Conservation (phyloP, 2,329 filamentous ascomycete species). For the Fusarium abutilonis region DNA sequence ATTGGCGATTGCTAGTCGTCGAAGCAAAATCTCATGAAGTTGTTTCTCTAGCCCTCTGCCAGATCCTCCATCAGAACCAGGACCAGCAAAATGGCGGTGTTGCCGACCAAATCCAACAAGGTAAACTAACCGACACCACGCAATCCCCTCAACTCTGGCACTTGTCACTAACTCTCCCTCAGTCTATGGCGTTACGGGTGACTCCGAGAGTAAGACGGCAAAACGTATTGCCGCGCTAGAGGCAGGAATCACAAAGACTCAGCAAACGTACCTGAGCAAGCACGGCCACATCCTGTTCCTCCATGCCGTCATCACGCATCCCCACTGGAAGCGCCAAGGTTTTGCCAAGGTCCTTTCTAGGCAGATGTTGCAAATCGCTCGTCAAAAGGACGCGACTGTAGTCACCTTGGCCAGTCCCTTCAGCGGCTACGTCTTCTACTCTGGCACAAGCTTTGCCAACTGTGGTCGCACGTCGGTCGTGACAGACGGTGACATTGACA, state of each 20-base stretch:
- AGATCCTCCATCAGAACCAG: conserved; percentile 23
- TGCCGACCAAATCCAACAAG: conserved; percentile 23
- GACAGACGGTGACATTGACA: conserved; percentile 28
- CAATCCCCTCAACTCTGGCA: background rate
- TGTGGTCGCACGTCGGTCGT: conserved; percentile 36
- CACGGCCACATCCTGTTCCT: conserved; percentile 32
- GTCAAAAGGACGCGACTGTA: conserved; percentile 30
- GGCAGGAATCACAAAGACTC: conserved; percentile 28
- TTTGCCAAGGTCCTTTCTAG: conserved; percentile 36
- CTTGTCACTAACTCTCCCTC: background rate
- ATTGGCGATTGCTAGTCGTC: conserved; percentile 28
- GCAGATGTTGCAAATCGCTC: conserved; percentile 28
- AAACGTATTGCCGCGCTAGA: conserved; percentile 31
- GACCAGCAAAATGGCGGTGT: conserved; percentile 23
- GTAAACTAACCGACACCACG: conserved; percentile 3
- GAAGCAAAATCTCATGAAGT: conserved; percentile 33
- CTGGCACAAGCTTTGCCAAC: conserved; percentile 34
- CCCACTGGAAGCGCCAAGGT: conserved; percentile 35
- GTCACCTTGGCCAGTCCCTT: conserved; percentile 30
- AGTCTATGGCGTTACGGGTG: conserved; percentile 18
- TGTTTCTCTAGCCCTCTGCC: conserved; percentile 24
- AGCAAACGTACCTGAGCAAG: conserved; percentile 33
- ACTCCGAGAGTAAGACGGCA: conserved; percentile 22
- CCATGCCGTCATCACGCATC: conserved; percentile 40
- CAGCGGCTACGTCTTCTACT: conserved; percentile 38